These are phyloP conservation scores for Colletotrichum camelliae DNA, from an alignment of 2,329 filamentous ascomycete genomes.

Conservation along the genomic window DNA sequence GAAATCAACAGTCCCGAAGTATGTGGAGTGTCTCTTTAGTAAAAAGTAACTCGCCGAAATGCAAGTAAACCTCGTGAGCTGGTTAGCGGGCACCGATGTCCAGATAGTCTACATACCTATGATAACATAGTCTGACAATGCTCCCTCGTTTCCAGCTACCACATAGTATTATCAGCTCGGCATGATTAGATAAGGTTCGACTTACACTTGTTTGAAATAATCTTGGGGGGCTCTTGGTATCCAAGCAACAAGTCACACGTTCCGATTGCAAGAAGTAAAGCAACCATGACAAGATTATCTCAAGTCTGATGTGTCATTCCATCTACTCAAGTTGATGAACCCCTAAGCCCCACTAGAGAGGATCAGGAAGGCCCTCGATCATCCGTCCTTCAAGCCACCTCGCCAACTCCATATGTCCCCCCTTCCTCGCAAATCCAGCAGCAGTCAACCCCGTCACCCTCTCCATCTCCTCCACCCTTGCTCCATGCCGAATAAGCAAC, in stretches of 20 bases:
- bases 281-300: neutral
- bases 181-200: neutral
- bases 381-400: neutral
- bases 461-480: neutral
- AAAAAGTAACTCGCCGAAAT: neutral
- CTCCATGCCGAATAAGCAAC: neutral
- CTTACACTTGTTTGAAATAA: neutral
- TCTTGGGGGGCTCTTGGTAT: too few relatives aligned
- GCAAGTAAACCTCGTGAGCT: neutral
- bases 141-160: neutral
- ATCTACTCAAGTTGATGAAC: neutral
- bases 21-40: neutral
- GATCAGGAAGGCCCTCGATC: neutral
- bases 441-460: neutral
- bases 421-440: neutral
- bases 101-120: neutral
- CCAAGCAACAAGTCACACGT: too few relatives aligned
- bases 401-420: neutral
- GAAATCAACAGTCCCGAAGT: rapidly evolving
- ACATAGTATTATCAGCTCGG: neutral
- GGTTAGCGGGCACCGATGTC: neutral
- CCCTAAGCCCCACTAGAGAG: neutral
- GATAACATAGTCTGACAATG: neutral
- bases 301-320: neutral
- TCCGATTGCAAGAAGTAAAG: neutral